A percentile compares a stretch with the other conserved stretches of the same genome.
Conservation (phyloP, 768 basidiomycete species). For the Lyophyllum semitale region DNA sequence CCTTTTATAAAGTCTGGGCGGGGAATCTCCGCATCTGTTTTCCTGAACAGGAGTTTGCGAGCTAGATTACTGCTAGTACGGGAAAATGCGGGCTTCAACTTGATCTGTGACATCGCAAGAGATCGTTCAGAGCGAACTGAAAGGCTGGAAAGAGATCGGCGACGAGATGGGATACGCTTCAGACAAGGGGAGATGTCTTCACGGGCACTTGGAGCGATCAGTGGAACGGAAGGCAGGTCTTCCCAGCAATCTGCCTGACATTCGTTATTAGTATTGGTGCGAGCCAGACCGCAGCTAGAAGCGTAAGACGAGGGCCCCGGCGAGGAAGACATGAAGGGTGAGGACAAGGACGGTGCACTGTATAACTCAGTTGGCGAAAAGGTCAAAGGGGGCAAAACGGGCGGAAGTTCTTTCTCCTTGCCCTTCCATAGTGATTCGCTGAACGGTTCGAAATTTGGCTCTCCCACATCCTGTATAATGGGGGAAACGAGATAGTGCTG, state of each 20-base stretch:
- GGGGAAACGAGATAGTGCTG: conserved; percentile 17
- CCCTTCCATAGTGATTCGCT: conserved; percentile 37
- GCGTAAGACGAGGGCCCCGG: conserved; percentile 43
- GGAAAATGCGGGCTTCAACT: conserved; percentile 44
- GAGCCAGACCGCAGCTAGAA: conserved; percentile 18
- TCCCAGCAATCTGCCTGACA: conserved; percentile 3
- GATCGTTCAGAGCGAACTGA: conserved; percentile 45
- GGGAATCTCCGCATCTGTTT: conserved; percentile 16
- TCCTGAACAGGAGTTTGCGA: conserved; percentile 55
- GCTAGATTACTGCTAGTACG: conserved; percentile 52
- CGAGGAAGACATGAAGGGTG: conserved; percentile 30
- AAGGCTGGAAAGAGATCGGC: conserved; percentile 58
- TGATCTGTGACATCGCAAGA: conserved; percentile 47
- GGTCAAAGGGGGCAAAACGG: conserved; percentile 65
- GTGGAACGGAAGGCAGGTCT: conserved; percentile 14
- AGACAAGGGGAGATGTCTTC: conserved; percentile 24
- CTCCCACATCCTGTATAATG: conserved; percentile 8
- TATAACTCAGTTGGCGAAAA: conserved; percentile 58
- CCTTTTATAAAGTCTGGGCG: background rate
- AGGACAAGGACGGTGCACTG: conserved; percentile 41
- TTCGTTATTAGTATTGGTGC: conserved; percentile 11
- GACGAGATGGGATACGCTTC: conserved; percentile 42
- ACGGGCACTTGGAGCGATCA: conserved; percentile 17
- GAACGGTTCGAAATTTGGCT: conserved; percentile 11
- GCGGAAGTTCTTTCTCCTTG: conserved; percentile 65